Evolutionary conservation across 306 rosid genomes (phyloP), one percentile per base, ranked within the genome.

Genomic region (Vicia sativa): DNA sequence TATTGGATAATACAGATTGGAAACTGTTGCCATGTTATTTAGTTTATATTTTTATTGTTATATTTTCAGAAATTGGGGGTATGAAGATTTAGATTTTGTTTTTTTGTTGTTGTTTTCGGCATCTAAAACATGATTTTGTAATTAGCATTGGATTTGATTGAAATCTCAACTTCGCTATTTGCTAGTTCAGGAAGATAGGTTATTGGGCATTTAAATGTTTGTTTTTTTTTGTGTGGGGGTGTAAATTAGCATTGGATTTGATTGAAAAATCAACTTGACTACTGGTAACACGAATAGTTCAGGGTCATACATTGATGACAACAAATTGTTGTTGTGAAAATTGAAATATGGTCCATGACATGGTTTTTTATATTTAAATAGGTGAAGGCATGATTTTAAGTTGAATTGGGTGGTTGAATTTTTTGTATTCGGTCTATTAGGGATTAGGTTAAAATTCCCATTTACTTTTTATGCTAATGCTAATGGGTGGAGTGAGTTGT

Each of bases 371-470:
- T 13, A 50, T 29, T 53, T 46, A 39, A 6, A 49, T 58, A 13
- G 12, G 39, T 57, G 12, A 45, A 64, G 23, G 13, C 57, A 8
- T 65, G 72, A 16, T 57, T 49, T 57, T 57, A 57, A 28, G 35
- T 71, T n/a, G 55, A 66, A 65, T 14, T 65, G 26, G 8, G 56
- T 42, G 1, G 49, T 59, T 41, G 38, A 60, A 21, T 61, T 52
- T 61, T 16, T 60, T 14, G 7, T 42, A 11, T 43, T 50, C 2
- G 1, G 42, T 41, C 52, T 56, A 13, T 44, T 65, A n/a, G 57
- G 56, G 49, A 4, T 65, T 66, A 4, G 43, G 12, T 26, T 28
- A 41, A 46, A 46, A n/a, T 31, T 16, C 28, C 13, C 12, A 11
- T 49, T 18, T 49, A 16, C 18, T 9, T 48, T 48, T 44, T 44